Evolutionary conservation across 2,329 filamentous ascomycete genomes (phyloP), one percentile per base, ranked within the genome.

Genomic region (Tolypocladium paradoxum): DNA sequence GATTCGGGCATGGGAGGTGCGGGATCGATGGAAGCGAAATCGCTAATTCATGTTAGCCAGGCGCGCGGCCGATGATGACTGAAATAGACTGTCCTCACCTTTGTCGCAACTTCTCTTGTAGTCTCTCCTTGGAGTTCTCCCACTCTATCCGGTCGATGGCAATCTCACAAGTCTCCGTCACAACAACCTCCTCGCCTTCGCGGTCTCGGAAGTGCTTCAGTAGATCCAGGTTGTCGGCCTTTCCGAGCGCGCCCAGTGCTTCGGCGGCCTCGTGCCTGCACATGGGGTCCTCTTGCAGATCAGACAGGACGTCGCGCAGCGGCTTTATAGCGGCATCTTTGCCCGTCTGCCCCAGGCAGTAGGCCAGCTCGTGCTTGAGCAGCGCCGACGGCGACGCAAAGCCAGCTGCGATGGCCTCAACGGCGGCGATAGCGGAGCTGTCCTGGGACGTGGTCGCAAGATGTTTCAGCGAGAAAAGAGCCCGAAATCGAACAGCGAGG

Each of bases 111-210:
- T 87, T 88, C 73, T 97, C 91, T 45, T 74, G 71, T 66, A 85
- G 84, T 57, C 81, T 77, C 62, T 81, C 76, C 63, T 85, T 80
- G 2, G 85, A 88, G 63, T 88, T 87, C 70, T 93, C 90, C 92
- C 93, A 99, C 68, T 91, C 79, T 64, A 99, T 95, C 60, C 93
- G 83, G 63, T 90, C 91, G 54, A 97, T 87, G 6, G 95, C 92
- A 66, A 99, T 93, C 67, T 99, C 93, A 68, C 93, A 99, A 0
- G 93, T 99, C 77, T 99, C 91, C 43, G 81, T 82, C n/a, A 99
- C 84, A 38, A 90, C 87, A 31, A 87, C 83, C 35, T 84, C 79
- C 71, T 97, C 91, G 20, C 81, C 82, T 57, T 77, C 71, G 57
- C 89, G 83, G 66, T 96, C 88, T 57, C 89, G 80, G 64, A 90